Base-by-base conservation (phyloP, 1,284 basidiomycete species). In the Amylostereum chailletii region DNA sequence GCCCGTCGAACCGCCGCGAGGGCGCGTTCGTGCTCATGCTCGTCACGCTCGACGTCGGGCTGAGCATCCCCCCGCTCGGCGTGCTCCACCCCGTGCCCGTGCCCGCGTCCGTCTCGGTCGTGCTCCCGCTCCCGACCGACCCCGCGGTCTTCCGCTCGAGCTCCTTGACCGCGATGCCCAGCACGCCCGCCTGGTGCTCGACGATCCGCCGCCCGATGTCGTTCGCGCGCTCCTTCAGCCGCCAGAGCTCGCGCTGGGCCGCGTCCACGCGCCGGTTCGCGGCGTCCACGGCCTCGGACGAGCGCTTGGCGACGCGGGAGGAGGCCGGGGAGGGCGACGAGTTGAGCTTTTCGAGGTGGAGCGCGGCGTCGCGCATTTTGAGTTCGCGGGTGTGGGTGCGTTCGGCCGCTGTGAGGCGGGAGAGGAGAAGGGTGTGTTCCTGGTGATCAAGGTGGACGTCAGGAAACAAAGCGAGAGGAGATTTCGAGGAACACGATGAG, bases 311-410 rank as follows among this genome's bases (percentile, higher is more conserved):
- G 8, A 77, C 66, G 49, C 69, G 76, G 11, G 53, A 46, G 0
- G 51, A 11, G 6, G 47, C 9, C 9, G 50, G 2, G 8, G 45
- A 32, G 3, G 53, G 73, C 0, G 76, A 65, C 6, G 77, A 66
- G 57, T 86, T 85, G 43, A 88, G 75, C 62, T 74, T 83, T 36
- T 79, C 75, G 4, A 90, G 72, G 11, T 81, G 85, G 4, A 79
- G 56, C 1, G 86, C 86, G 2, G 87, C 87, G 53, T 90, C 87
- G 26, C 88, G 84, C 45, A 90, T 88, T 63, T 87, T 90, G 46
- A 77, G 84, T 62, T 90, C 87, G 31, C 86, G 74, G 3, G 73
- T 69, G 49, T 90, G 72, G 62, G 86, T 90, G 65, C 79, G 86
- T 53, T 74, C 69, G 63, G 79, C 71, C 7, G 83, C 82, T 37